Base-by-base conservation (phyloP, 495 filamentous ascomycete genomes). In the Penicillium chermesinum region DNA sequence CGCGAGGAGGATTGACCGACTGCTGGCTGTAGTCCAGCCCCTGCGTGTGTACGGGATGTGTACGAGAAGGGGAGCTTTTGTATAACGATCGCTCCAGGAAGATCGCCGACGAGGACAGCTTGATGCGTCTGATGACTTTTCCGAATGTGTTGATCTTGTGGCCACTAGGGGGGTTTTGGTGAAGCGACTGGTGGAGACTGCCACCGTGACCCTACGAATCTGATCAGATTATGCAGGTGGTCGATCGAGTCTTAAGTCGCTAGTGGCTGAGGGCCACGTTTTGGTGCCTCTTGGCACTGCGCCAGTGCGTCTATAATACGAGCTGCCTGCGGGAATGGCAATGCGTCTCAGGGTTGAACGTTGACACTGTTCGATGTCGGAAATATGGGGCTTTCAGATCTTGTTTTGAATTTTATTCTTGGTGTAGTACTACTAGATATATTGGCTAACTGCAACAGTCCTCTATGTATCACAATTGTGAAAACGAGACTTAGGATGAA, bases 1-100 rank as follows among this genome's bases (percentile, higher is more conserved):
- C 80, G 10, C 75, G 84, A 0, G 84, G 84, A 3, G 79, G 74
- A 5, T 62, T 88, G 47, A 76, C 87, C 20, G 60, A 86, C 54
- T 83, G 0, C 57, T 59, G 19, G 78, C 78, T 0, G 74, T 82
- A 21, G 81, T 87, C 38, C 65, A 67, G 5, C 78, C 82, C 15
- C 65, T 87, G 89, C 87, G 16, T 80, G 89, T 8, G 87, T 87
- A 37, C 62, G 95, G 34, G 90, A 96, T 67, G 90, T 95, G 0
- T 87, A 89, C 30, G 88, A 93, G 90, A 96, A 57, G 72, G 50
- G 43, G 72, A 44, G 61, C 77, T 67, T 18, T 87, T 87, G 57
- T 87, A 85, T 51, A 72, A 77, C 43, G 82, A 87, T 49, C 80
- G 82, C 48, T 82, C 78, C 12, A 73, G 71, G 8, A 79, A 84